A percentile compares a stretch with the other conserved stretches of the same genome.
These are phyloP conservation scores for Plasmodium vivax DNA, from an alignment of 169 alveolate genomes.

Conservation along the genomic window DNA sequence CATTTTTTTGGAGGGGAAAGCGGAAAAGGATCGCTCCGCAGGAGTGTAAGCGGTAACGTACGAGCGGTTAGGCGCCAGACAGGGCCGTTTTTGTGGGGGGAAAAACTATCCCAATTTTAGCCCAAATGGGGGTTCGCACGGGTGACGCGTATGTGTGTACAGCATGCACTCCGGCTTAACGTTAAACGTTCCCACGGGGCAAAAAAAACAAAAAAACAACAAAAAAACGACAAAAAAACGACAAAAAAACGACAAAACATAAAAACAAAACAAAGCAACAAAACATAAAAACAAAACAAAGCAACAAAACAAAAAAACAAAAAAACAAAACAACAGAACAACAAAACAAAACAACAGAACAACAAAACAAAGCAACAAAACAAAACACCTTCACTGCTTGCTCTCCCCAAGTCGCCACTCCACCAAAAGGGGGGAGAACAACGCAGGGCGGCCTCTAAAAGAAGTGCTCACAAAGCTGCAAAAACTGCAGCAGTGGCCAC, in stretches of 20 bases:
- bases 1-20: constrained; percentile 15
- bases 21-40: not conserved
- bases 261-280: not conserved
- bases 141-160: constrained; percentile 1
- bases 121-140: not conserved
- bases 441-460: not conserved
- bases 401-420: not conserved
- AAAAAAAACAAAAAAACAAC: not conserved
- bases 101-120: not conserved
- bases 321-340: not conserved
- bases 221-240: not conserved
- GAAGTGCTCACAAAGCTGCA: constrained; percentile 1
- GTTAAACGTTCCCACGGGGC: not conserved
- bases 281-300: not conserved
- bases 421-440: not conserved
- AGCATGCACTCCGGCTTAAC: not conserved
- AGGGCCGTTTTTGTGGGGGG: not conserved
- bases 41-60: not conserved
- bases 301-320: not conserved
- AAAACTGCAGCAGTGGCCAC: not conserved
- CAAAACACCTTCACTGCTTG: not conserved
- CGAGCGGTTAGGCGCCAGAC: not conserved
- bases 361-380: not conserved
- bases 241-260: not conserved
- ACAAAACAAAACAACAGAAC: not conserved